Evolutionary conservation across 164 flowering plant genomes (phyloP).

Genomic region (Stephania japonica): DNA sequence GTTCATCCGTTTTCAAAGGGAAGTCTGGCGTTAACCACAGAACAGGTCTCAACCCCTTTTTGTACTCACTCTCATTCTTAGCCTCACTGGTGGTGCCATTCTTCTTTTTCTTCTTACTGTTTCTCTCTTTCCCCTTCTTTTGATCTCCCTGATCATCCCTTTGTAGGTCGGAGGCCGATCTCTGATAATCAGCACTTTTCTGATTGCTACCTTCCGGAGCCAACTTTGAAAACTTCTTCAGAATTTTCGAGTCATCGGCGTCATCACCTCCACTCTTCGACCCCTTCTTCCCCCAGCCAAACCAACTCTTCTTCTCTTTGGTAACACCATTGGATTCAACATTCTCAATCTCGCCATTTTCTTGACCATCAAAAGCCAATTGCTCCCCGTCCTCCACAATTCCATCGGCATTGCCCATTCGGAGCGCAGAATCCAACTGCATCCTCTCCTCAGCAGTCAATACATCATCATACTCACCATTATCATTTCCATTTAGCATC

Average conservation of each 20-base stretch:
- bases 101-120: constrained; percentile 84
- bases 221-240: constrained; percentile 70
- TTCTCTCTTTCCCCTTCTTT: constrained; percentile 70
- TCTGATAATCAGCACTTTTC: constrained; percentile 43
- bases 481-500: constrained; percentile 52
- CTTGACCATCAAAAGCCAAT: constrained; percentile 37
- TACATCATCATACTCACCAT: constrained; percentile 62
- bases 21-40: constrained; percentile 96
- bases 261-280: constrained; percentile 47
- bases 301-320: constrained; percentile 93
- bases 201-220: constrained; percentile 62
- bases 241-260: constrained; percentile 54
- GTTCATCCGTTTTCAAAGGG: constrained; percentile 89
- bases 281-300: constrained; percentile 84
- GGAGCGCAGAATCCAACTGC: constrained; percentile 88
- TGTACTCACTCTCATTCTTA: constrained; percentile 90
- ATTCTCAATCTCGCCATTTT: constrained; percentile 53
- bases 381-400: constrained; percentile 57
- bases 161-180: constrained; percentile 38
- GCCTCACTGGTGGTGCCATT: constrained; percentile 47
- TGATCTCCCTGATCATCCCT: constrained; percentile 51
- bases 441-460: constrained; percentile 85
- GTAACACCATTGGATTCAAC: constrained; percentile 47
- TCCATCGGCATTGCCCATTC: constrained; percentile 62
- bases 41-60: constrained; percentile 94